A percentile compares a stretch with the other conserved stretches of the same genome.
These are phyloP conservation scores for Globisporangium echinulatum DNA, from an alignment of 352 stramenopile genomes.

Conservation along the genomic window DNA sequence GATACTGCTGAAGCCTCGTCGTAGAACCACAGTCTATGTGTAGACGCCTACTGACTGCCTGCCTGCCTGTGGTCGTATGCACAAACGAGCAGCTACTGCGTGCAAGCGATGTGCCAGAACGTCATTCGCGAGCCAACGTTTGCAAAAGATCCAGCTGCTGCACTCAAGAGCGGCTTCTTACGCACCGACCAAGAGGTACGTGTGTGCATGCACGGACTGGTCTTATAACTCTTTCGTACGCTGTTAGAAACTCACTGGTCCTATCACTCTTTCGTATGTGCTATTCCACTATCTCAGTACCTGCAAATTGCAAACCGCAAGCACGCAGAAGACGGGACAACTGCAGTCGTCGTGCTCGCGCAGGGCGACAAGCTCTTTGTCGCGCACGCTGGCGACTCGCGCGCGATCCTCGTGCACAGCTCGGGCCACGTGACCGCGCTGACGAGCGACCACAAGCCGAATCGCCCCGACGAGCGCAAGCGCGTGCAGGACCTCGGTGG, in stretches of 20 bases:
- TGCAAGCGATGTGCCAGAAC: slow-evolving; percentile 78
- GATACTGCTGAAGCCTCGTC: background rate
- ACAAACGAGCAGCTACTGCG: slow-evolving; percentile 49
- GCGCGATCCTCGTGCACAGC: slow-evolving; percentile 82
- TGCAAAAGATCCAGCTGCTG: slow-evolving; percentile 53
- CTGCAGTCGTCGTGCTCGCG: slow-evolving; percentile 80
- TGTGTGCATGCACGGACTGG: background rate
- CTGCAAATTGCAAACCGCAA: slow-evolving; percentile 75
- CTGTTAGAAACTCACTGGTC: background rate
- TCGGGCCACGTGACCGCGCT: slow-evolving; percentile 70
- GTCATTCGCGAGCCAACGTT: slow-evolving; percentile 68
- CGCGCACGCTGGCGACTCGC: slow-evolving; percentile 87
- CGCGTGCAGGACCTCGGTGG: slow-evolving; percentile 86
- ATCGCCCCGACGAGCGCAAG: slow-evolving; percentile 84
- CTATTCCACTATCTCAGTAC: slow-evolving; percentile 40
- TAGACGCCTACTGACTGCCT: background rate
- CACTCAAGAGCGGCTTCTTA: slow-evolving; percentile 75
- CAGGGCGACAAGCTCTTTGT: slow-evolving; percentile 76
- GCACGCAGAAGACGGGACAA: slow-evolving; percentile 87
- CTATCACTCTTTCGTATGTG: background rate
- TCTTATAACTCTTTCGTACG: background rate
- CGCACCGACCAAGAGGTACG: slow-evolving; percentile 70
- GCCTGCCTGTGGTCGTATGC: background rate
- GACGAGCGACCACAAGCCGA: slow-evolving; percentile 89
- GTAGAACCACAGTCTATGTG: background rate